Conservation (phyloP, 163 green algal species). For the Scenedesmus sp. region DNA sequence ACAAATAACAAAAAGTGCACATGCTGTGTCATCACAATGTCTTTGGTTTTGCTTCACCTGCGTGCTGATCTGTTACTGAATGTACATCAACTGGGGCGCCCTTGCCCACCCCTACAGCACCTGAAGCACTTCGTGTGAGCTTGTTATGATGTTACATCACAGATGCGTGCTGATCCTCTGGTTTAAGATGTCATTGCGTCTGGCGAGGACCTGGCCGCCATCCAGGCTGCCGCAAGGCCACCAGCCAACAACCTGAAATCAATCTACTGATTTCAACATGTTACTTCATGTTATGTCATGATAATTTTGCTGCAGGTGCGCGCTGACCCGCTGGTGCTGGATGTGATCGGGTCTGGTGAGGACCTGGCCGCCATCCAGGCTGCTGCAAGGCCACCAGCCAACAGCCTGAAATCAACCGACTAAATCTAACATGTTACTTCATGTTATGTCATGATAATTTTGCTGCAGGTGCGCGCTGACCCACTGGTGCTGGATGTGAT, state of each 20-base stretch:
- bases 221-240: conserved; percentile 45
- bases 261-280: no score
- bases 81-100: no score
- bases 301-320: not conserved
- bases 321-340: conserved; percentile 59
- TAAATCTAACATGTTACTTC: no score
- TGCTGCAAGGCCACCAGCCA: no score
- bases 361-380: conserved; percentile 74
- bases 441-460: no score
- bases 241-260: no score
- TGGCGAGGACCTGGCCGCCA: conserved; percentile 79
- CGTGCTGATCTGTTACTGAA: not conserved
- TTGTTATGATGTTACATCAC: no score
- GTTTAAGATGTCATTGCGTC: conserved; percentile 85
- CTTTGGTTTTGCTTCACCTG: not conserved
- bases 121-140: no score
- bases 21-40: not conserved
- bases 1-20: not conserved
- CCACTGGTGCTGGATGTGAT: conserved; percentile 81
- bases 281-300: not conserved
- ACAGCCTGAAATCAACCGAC: no score
- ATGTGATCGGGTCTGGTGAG: conserved; percentile 87
- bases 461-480: not conserved
- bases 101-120: no score
- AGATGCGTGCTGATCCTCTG: conserved; percentile 1